Percentiles rank a stretch among this genome's conserved stretches.
These are phyloP conservation scores for Colletotrichum musicola DNA, from an alignment of 2,329 filamentous ascomycete species.

Conservation along the genomic window DNA sequence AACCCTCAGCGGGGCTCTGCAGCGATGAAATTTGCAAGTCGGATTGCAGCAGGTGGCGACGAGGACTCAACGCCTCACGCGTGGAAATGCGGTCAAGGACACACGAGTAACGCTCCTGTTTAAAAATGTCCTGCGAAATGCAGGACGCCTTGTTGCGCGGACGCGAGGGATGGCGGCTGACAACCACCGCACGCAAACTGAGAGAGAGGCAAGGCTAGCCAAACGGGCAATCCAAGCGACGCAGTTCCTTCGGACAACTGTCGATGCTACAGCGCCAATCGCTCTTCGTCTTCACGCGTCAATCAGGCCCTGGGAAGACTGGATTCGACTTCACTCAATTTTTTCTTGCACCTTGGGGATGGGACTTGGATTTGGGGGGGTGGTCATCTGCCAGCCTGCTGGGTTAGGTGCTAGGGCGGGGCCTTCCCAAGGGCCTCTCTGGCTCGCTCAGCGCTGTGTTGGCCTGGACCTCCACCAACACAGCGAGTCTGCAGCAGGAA, in stretches of 20 bases:
- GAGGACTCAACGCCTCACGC: conserved; percentile 21
- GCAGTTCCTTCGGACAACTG: conserved; percentile 23
- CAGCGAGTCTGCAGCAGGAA: conserved; percentile 32
- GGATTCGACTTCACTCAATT: conserved; percentile 22
- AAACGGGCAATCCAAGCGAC: conserved; percentile 20
- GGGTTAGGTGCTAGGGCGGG: conserved; percentile 27
- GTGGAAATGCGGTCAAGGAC: conserved; percentile 39
- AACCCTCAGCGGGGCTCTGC: conserved; percentile 32
- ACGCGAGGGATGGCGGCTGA: conserved; percentile 31
- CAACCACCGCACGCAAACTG: not conserved
- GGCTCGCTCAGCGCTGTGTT: conserved; percentile 25
- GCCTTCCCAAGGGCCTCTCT: conserved; percentile 25
- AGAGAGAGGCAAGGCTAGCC: conserved; percentile 18
- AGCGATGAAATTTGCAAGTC: conserved; percentile 40
- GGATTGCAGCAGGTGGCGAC: conserved; percentile 30
- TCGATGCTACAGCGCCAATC: conserved; percentile 27
- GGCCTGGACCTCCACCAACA: conserved; percentile 26
- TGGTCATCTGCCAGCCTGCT: conserved; percentile 13
- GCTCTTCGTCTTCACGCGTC: conserved; percentile 26
- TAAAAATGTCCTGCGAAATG: conserved; percentile 37
- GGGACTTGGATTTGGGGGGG: not conserved
- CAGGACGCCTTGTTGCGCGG: conserved; percentile 36
- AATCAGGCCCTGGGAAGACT: conserved; percentile 17
- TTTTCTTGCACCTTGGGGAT: not conserved
- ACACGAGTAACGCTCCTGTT: conserved; percentile 39